Evolutionary conservation across 2,329 filamentous ascomycete genomes (phyloP).

Genomic region (Neophaeococcomyces aloes): DNA sequence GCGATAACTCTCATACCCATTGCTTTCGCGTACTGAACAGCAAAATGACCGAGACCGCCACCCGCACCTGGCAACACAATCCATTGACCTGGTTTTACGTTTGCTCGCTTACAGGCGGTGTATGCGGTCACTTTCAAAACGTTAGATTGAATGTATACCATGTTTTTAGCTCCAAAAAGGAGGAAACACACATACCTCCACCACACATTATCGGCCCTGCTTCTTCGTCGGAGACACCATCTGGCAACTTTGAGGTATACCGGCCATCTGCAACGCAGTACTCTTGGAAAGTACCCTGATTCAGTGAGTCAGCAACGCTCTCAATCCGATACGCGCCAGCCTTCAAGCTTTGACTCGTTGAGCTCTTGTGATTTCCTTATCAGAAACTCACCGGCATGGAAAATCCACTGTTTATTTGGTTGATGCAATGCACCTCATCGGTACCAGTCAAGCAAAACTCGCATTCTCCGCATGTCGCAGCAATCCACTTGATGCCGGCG

Average conservation of each 20-base stretch:
- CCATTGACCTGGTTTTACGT: slow-evolving; percentile 25
- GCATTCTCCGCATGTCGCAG: slow-evolving; percentile 73
- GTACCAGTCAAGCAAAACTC: slow-evolving; percentile 55
- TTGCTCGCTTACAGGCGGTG: slow-evolving; percentile 33
- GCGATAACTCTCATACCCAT: slow-evolving; percentile 31
- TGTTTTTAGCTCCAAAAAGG: too few relatives aligned
- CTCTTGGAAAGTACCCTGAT: slow-evolving; percentile 25
- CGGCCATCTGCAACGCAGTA: slow-evolving; percentile 27
- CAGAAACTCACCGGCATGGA: too few relatives aligned
- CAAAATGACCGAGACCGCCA: slow-evolving; percentile 26
- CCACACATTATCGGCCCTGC: slow-evolving; percentile 32
- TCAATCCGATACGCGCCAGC: background rate
- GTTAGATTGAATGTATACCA: too few relatives aligned
- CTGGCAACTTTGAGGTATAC: slow-evolving; percentile 29
- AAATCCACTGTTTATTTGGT: slow-evolving; percentile 30
- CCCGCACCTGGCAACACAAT: slow-evolving; percentile 23
- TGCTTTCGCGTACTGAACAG: slow-evolving; percentile 27
- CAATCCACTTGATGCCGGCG: slow-evolving; percentile 85
- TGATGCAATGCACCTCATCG: slow-evolving; percentile 29
- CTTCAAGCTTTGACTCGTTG: too few relatives aligned
- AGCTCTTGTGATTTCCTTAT: too few relatives aligned
- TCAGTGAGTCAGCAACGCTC: background rate
- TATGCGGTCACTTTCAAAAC: slow-evolving; percentile 9
- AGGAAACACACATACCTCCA: too few relatives aligned
- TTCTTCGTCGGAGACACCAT: slow-evolving; percentile 29